Evolutionary conservation across 2,329 filamentous ascomycete genomes (phyloP).

Genomic region (Claviceps sp.): DNA sequence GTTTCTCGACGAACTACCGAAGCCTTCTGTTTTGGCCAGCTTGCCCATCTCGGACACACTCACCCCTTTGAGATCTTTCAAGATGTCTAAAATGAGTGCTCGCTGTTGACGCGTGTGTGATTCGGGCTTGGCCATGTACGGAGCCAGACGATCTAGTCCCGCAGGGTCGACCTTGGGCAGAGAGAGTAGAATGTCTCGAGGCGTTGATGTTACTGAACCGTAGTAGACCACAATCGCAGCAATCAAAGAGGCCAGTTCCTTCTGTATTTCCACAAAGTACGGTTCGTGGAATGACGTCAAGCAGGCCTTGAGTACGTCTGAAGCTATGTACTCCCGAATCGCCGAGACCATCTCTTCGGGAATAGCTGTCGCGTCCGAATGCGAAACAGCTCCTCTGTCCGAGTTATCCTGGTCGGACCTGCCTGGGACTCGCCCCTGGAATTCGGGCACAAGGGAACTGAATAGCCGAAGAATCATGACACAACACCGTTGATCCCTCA

Average conservation of each 20-base stretch:
- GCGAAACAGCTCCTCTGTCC: slow-evolving; percentile 13
- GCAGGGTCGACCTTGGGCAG: slow-evolving; percentile 61
- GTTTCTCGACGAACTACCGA: slow-evolving; percentile 14
- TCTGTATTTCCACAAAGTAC: slow-evolving; percentile 93
- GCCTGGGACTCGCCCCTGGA: slow-evolving; percentile 27
- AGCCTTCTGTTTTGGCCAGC: slow-evolving; percentile 43
- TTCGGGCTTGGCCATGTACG: slow-evolving; percentile 43
- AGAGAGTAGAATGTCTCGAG: slow-evolving; percentile 60
- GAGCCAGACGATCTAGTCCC: slow-evolving; percentile 52
- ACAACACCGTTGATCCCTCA: slow-evolving; percentile 82
- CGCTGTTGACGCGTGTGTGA: slow-evolving; percentile 63
- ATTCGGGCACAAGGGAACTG: slow-evolving; percentile 71
- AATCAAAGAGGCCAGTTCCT: slow-evolving; percentile 78
- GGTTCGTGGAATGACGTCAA: slow-evolving; percentile 86
- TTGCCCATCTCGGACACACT: slow-evolving; percentile 90
- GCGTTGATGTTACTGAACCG: slow-evolving; percentile 52
- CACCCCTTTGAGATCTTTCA: slow-evolving; percentile 78
- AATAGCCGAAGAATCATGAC: slow-evolving; percentile 78
- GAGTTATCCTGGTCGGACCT: slow-evolving; percentile 9
- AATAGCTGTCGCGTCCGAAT: slow-evolving; percentile 31
- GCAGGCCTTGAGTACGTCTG: slow-evolving; percentile 77
- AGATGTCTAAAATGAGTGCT: slow-evolving; percentile 66
- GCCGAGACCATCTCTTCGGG: slow-evolving; percentile 42
- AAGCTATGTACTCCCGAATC: slow-evolving; percentile 81
- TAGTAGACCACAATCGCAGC: slow-evolving; percentile 74